Base-by-base conservation (phyloP, 176 grass and related monocot species). In the Oryza officinalis region DNA sequence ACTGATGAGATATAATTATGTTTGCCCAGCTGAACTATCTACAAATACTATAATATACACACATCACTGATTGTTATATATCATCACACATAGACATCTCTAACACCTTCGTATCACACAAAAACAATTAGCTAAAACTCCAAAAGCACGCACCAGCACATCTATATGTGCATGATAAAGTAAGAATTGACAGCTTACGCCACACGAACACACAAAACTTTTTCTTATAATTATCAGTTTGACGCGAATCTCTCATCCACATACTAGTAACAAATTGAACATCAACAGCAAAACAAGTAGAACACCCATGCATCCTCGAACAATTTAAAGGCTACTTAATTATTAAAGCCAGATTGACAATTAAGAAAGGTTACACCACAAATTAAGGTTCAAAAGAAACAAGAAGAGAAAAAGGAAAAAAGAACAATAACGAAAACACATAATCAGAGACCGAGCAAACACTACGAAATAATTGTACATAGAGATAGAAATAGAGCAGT, bases 401-500 rank as follows among this genome's bases (percentile, higher is more conserved):
- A 67, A 79, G 45, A 32, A 82, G 63, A 37, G 10, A 47, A 47
- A 52, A 76, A 30, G 17, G 76, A 27, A 84, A 71, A 32, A 47
- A 85, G 49, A 76, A n/a, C 6, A 84, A 80, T 50, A 59, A 85
- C 40, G 78, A 25, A 66, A 76, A 74, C 79, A 83, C 82, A 85
- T 88, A 88, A 81, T 69, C 61, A 75, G 80, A 87, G 84, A 87
- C 45, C 69, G 63, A 68, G 69, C 75, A 79, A 74, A 90, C 63
- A 90, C 82, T 85, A 83, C 78, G 67, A 82, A 93, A 87, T 87
- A 93, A 90, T 87, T 90, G 63, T 93, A 89, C 91, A 87, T 63
- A 87, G 67, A 84, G 27, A 85, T 69, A 82, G 78, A 81, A 92
- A 92, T 88, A 69, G 79, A 77, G 71, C 78, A 50, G 44, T 83